A percentile compares a stretch with the other conserved stretches of the same genome.
phyloP scores from a whole-genome alignment of 2,329 filamentous ascomycete species.

The Fusarium transvaalense region DNA sequence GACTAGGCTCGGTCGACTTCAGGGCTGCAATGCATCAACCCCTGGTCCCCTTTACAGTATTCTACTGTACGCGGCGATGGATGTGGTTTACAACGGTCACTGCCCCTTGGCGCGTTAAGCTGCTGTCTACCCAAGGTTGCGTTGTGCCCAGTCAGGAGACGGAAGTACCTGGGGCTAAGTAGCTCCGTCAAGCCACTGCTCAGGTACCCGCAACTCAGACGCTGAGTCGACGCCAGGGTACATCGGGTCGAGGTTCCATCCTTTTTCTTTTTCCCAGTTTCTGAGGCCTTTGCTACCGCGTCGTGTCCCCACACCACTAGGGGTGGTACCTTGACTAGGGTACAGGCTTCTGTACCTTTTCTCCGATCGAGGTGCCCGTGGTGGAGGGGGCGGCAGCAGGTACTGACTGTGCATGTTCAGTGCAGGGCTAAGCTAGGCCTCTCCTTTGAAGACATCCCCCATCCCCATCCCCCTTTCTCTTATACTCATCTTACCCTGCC shows the following conservation, averaged over 20 bases:
- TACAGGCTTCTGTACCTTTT: conserved; percentile 25
- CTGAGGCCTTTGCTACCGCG: conserved; percentile 19
- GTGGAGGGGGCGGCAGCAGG: conserved; percentile 26
- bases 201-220: conserved; percentile 41
- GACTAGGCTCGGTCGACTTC: conserved; percentile 35
- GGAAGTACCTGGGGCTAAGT: conserved; percentile 38
- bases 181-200: conserved; percentile 34
- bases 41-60: conserved; percentile 25
- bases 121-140: conserved; percentile 20
- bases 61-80: conserved; percentile 19
- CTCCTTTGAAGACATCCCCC: conserved; percentile 53
- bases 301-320: conserved; percentile 35
- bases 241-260: conserved; percentile 34
- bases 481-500: too few species aligned
- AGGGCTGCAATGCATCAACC: conserved; percentile 41
- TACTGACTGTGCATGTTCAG: conserved; percentile 10
- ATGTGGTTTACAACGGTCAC: conserved; percentile 40
- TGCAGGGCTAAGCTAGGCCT: conserved; percentile 29
- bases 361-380: conserved; percentile 31
- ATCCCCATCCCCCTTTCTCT: conserved; percentile 50
- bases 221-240: conserved; percentile 25
- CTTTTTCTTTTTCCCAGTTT: conserved; percentile 40
- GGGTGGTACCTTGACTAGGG: conserved; percentile 31
- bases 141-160: conserved; percentile 38
- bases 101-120: conserved; percentile 42